A percentile compares a stretch with the other conserved stretches of the same genome.
Conservation (phyloP, 2,329 filamentous ascomycete genomes). For the Endothia cerciana region DNA sequence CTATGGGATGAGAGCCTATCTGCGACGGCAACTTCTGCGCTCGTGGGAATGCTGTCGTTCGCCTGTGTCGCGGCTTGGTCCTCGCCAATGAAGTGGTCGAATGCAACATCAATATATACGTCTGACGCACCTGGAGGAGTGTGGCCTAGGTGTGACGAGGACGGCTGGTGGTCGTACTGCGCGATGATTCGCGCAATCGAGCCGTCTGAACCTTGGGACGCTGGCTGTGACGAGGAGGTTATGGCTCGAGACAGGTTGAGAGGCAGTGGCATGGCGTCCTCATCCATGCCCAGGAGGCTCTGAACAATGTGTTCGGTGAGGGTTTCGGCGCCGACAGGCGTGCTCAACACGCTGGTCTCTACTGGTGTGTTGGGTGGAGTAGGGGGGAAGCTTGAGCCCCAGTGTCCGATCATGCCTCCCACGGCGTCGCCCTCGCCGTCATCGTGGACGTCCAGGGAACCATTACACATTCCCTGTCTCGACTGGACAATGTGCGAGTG, state of each 20-base stretch:
- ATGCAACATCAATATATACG: background rate
- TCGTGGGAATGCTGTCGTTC: background rate
- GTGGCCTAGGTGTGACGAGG: conserved; percentile 17
- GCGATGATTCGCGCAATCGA: conserved; percentile 41
- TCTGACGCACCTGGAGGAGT: too few species aligned
- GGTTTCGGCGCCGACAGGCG: background rate
- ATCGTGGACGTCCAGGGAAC: conserved; percentile 8
- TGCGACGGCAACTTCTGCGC: background rate
- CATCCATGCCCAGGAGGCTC: background rate
- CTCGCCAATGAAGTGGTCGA: background rate
- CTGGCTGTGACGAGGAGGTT: background rate
- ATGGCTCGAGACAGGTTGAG: background rate
- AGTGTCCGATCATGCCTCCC: too few species aligned
- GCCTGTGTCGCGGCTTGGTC: background rate
- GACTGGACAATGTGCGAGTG: conserved; percentile 43
- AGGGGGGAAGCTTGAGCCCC: background rate
- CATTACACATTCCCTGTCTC: conserved; percentile 19
- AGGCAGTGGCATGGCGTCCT: background rate
- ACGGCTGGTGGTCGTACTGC: conserved; percentile 34
- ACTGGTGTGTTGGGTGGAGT: background rate
- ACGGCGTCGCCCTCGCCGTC: conserved; percentile 4
- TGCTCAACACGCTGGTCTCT: background rate
- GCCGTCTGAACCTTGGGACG: conserved; percentile 34
- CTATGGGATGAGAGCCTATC: background rate
- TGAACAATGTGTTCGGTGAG: background rate